These are phyloP conservation scores for Pythium apleroticum DNA, from an alignment of 352 stramenopile genomes.

Conservation along the genomic window DNA sequence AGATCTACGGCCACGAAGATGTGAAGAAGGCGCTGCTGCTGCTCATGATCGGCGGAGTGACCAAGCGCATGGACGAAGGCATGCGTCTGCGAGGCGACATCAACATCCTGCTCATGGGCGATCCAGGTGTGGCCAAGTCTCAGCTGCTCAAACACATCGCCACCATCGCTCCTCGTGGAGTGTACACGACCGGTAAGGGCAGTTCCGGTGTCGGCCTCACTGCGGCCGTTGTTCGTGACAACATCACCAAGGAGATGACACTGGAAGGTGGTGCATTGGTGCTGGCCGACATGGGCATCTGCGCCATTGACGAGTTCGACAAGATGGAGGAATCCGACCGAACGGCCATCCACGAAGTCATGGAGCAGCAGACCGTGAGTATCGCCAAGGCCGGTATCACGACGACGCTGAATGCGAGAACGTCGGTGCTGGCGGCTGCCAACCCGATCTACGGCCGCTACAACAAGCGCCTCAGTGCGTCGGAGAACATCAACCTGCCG, in stretches of 20 bases:
- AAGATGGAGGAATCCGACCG: conserved; percentile 98
- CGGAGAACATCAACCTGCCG: conserved; percentile 99
- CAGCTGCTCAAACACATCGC: conserved; percentile 99
- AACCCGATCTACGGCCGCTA: conserved; percentile 98
- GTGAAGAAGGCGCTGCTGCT: conserved; percentile 99
- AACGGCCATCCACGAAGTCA: conserved; percentile 99
- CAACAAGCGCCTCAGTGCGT: conserved; percentile 84
- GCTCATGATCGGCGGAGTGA: conserved; percentile 94
- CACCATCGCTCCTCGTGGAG: conserved; percentile 93
- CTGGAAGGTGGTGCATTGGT: conserved; percentile 96
- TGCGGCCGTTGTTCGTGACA: conserved; percentile 96
- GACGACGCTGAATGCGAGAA: conserved; percentile 96
- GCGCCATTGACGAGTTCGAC: conserved; percentile 98
- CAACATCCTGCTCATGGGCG: conserved; percentile 99
- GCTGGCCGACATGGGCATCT: conserved; percentile 98
- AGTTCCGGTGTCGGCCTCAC: conserved; percentile 98
- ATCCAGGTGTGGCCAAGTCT: conserved; percentile 98
- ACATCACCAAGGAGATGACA: conserved; percentile 93
- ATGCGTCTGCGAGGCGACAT: conserved; percentile 98
- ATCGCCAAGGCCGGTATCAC: conserved; percentile 99
- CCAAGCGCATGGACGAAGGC: conserved; percentile 89
- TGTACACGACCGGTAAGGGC: conserved; percentile 99
- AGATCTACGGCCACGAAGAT: conserved; percentile 99
- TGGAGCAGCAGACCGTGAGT: conserved; percentile 99
- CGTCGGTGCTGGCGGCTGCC: conserved; percentile 97